phyloP scores from a whole-genome alignment of 305 asterid genomes.

The Plantago coronopus region DNA sequence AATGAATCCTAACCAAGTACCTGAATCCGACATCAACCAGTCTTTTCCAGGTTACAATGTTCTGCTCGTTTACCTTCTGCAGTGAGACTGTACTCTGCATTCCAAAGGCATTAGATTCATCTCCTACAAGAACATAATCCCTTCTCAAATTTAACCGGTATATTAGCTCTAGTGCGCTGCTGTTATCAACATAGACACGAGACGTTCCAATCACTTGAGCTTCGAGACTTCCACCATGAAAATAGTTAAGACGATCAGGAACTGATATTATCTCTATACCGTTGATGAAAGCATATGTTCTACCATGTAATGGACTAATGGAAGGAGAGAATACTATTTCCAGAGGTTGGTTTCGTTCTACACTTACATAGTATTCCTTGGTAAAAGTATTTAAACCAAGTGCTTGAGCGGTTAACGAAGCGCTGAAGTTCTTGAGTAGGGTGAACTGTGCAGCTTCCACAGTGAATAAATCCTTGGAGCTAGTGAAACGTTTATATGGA shows the following conservation, averaged over 20 bases:
- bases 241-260: constrained; percentile 26
- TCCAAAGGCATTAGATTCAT: constrained; percentile 21
- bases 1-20: constrained; percentile 38
- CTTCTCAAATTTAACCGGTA: constrained; percentile 8
- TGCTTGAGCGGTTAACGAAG: constrained; percentile 31
- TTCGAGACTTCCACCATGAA: constrained; percentile 17
- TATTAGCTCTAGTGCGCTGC: constrained; percentile 32
- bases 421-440: constrained; percentile 34
- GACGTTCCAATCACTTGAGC: constrained; percentile 29
- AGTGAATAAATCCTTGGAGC: constrained; percentile 24
- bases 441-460: constrained; percentile 32
- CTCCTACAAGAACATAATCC: not conserved
- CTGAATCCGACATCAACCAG: constrained; percentile 33
- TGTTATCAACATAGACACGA: constrained; percentile 23
- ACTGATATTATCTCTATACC: constrained; percentile 37
- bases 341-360: constrained; percentile 16
- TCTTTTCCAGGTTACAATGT: constrained; percentile 23
- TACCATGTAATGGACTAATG: constrained; percentile 14
- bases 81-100: constrained; percentile 16
- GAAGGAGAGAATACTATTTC: constrained; percentile 24
- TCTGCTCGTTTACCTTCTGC: constrained; percentile 7
- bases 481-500: constrained; percentile 24
- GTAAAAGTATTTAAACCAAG: constrained; percentile 25
- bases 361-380: constrained; percentile 29
- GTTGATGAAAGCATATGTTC: constrained; percentile 33